Conservation (phyloP, 768 basidiomycete species). For the Suillus luteus region DNA sequence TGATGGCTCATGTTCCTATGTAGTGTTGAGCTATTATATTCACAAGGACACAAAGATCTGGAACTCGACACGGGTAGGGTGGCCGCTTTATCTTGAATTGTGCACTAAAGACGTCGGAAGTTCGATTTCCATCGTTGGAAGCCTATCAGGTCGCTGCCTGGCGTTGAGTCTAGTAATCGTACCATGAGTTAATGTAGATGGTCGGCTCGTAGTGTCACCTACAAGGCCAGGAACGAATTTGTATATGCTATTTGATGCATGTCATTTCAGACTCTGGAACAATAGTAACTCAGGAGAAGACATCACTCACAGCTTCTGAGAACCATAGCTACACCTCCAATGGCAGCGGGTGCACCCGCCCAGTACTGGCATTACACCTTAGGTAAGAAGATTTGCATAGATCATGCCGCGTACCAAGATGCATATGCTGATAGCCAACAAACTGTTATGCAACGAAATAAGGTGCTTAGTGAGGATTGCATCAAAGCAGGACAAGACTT, state of each 20-base stretch:
- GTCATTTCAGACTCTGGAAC: not conserved
- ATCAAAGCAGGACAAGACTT: not conserved
- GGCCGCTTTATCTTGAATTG: not conserved
- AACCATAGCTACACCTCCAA: not conserved
- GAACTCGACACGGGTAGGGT: not conserved
- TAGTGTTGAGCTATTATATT: no score
- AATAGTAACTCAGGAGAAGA: not conserved
- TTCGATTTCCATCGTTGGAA: not conserved
- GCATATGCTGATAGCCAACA: not conserved
- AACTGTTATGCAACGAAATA: not conserved
- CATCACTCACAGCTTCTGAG: constrained; percentile 5
- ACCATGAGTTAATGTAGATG: no score
- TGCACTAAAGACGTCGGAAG: not conserved
- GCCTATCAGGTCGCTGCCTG: not conserved
- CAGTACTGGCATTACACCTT: not conserved
- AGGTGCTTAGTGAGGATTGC: not conserved
- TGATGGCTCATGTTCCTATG: no score
- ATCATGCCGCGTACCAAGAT: not conserved
- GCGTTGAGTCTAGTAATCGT: not conserved
- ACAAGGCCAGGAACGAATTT: constrained; percentile 7
- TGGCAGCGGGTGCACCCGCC: not conserved
- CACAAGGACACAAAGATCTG: no score
- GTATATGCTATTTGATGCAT: not conserved
- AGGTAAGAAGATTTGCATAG: not conserved
- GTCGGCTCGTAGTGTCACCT: not conserved